phyloP scores from a whole-genome alignment of 805 yeast species.

The Limtongia smithiae region DNA sequence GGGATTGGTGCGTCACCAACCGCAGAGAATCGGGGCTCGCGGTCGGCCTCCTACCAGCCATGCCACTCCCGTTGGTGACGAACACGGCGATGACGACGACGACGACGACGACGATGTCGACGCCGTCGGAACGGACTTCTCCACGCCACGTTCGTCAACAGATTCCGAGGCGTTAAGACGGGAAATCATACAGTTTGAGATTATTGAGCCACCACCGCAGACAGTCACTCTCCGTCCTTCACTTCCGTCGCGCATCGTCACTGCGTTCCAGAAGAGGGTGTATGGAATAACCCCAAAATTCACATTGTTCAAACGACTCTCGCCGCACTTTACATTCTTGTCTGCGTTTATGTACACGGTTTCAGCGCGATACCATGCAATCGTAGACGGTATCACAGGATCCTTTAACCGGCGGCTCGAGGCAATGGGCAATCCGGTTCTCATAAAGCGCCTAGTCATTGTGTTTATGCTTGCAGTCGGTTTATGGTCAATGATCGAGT shows the following conservation, averaged over 20 bases:
- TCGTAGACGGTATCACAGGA: constrained; percentile 5
- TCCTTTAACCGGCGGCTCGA: constrained; percentile 42
- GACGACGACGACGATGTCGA: background rate
- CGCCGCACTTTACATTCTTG: constrained; percentile 8
- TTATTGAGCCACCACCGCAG: constrained; percentile 41
- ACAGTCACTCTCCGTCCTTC: constrained; percentile 7
- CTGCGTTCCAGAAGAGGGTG: constrained; percentile 9
- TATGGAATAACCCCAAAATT: background rate
- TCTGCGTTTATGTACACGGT: constrained; percentile 9
- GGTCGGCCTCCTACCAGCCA: too few relatives aligned
- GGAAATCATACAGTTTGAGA: constrained; percentile 36
- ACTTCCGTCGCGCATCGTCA: constrained; percentile 21
- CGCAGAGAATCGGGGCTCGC: too few relatives aligned
- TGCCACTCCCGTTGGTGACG: background rate
- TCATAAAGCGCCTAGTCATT: constrained; percentile 72
- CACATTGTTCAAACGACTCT: constrained; percentile 22
- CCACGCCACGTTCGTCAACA: constrained; percentile 24
- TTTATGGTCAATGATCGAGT: constrained; percentile 54
- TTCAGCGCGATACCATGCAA: background rate
- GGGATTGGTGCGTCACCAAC: constrained; percentile 13
- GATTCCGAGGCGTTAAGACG: constrained; percentile 19
- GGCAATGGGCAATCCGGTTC: constrained; percentile 78
- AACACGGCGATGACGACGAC: background rate
- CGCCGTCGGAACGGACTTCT: constrained; percentile 10
- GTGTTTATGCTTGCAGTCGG: constrained; percentile 60